Base-by-base conservation (phyloP, 2,329 filamentous ascomycete genomes). In the Cryphonectria naterciae region DNA sequence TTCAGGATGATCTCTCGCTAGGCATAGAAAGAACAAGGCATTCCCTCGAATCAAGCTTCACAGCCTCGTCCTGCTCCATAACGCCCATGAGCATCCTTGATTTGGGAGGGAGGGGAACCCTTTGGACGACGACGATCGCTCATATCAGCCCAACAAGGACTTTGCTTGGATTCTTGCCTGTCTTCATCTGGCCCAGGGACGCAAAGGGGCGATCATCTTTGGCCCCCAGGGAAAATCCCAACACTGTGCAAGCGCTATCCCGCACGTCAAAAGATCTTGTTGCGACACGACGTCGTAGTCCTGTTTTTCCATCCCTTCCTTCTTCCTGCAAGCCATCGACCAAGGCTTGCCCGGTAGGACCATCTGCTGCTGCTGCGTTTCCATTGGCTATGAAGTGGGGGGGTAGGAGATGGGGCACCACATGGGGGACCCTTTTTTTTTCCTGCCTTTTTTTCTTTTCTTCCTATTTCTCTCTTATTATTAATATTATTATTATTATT, bases 171-270 rank as follows among this genome's bases (percentile, higher is more conserved):
- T 19, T 49, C n/a, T 41, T 28, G 41, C 28, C 60, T 43, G n/a
- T 28, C 65, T 61, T 61, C 65, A 67, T 46, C 54, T 39, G 49
- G 65, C 64, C 63, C 63, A 39, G 62, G 64, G 46, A 37, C 54
- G 54, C 39, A 68, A 56, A 65, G 68, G 62, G 71, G 69, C 54
- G 66, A 71, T 71, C 56, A 37, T 56, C 54, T 66, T 1, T 19
- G 1, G 25, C 35, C 32, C 52, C 71, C 32, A 68, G 69, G 71
- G 71, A 72, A 66, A 56, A 71, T 71, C 71, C 68, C 68, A 67
- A 67, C 64, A 68, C n/a, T 19, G 17, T 17, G 10, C 52, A 25
- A 67, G 39, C 63, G 56, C 65, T 25, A 62, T 70, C 68, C 65
- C 61, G 65, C 71, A 68, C 68, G 68, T 72, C 68, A 66, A 72